A percentile compares a stretch with the other conserved stretches of the same genome.
phyloP scores from a whole-genome alignment of 2,329 filamentous ascomycete genomes.

The Curvularia lunata region DNA sequence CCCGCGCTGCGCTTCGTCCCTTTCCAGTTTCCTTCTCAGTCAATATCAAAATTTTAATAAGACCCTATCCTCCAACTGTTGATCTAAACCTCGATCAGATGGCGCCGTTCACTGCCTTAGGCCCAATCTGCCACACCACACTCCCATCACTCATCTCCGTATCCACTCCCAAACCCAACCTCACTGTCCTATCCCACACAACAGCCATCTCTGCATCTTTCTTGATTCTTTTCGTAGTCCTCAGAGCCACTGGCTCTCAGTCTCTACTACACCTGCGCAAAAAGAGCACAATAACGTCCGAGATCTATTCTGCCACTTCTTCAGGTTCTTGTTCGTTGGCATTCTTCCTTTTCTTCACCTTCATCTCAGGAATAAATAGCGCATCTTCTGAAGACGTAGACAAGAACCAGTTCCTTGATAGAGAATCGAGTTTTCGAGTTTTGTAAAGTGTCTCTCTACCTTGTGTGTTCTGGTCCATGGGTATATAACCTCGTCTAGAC shows the following conservation, averaged over 20 bases:
- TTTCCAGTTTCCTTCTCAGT: neutral
- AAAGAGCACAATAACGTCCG: slow-evolving; percentile 24
- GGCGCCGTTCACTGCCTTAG: neutral
- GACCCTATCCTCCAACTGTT: neutral
- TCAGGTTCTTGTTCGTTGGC: neutral
- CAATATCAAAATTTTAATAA: neutral
- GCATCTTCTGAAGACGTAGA: neutral
- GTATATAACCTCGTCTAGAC: too few relatives aligned
- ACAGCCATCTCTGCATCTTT: neutral
- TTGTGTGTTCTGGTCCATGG: too few relatives aligned
- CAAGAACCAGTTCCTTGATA: too few relatives aligned
- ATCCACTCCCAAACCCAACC: neutral
- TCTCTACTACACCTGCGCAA: slow-evolving; percentile 22
- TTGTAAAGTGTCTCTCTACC: too few relatives aligned
- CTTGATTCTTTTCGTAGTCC: neutral
- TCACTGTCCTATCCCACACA: neutral
- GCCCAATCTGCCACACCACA: slow-evolving; percentile 1
- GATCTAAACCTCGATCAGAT: neutral
- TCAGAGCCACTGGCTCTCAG: slow-evolving; percentile 9
- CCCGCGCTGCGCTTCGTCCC: neutral
- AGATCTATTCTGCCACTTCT: slow-evolving; percentile 25
- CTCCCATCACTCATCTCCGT: neutral
- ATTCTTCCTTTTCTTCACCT: neutral
- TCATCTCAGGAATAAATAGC: neutral
- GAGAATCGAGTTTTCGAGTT: too few relatives aligned